A percentile compares a stretch with the other conserved stretches of the same genome.
Evolutionary conservation across 2,329 filamentous ascomycete genomes (phyloP).

Genomic region (Knoxdaviesia capensis): DNA sequence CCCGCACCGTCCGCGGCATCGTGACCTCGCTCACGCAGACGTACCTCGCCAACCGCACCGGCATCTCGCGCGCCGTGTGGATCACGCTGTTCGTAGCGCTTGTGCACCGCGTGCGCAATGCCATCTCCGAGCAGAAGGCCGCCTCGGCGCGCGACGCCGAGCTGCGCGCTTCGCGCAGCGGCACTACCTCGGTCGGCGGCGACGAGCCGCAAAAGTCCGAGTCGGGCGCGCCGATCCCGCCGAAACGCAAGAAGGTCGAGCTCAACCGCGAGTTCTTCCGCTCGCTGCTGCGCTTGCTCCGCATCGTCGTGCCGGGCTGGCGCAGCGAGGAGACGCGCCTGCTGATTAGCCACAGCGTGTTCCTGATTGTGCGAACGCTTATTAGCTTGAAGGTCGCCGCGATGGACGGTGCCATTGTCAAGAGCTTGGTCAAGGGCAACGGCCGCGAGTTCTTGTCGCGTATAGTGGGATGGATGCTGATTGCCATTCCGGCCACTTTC

Average conservation of each 20-base stretch:
- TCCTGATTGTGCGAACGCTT: constrained; percentile 73
- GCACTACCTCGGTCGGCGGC: constrained; percentile 7
- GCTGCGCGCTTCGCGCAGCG: constrained; percentile 20
- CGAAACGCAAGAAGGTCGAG: constrained; percentile 59
- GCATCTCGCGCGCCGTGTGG: constrained; percentile 69
- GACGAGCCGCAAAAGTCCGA: constrained; percentile 11
- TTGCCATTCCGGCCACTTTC: constrained; percentile 88
- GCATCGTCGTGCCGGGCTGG: constrained; percentile 82
- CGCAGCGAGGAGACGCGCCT: constrained; percentile 72
- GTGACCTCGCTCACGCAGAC: constrained; percentile 47
- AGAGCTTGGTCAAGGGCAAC: constrained; percentile 75
- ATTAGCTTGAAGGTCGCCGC: constrained; percentile 93
- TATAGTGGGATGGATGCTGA: constrained; percentile 96
- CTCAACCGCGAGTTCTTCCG: constrained; percentile 68
- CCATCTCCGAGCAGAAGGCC: constrained; percentile 87
- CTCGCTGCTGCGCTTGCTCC: constrained; percentile 56
- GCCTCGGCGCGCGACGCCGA: constrained; percentile 44
- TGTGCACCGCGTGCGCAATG: constrained; percentile 72
- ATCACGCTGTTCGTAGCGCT: constrained; percentile 63
- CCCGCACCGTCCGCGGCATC: constrained; percentile 43
- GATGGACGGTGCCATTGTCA: constrained; percentile 84
- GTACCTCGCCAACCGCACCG: constrained; percentile 62
- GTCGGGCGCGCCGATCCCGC: constrained; percentile 13
- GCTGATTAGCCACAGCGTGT: constrained; percentile 79
- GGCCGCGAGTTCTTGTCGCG: constrained; percentile 77